Conservation (phyloP, 2,329 filamentous ascomycete species). For the Aschersonia sp. region DNA sequence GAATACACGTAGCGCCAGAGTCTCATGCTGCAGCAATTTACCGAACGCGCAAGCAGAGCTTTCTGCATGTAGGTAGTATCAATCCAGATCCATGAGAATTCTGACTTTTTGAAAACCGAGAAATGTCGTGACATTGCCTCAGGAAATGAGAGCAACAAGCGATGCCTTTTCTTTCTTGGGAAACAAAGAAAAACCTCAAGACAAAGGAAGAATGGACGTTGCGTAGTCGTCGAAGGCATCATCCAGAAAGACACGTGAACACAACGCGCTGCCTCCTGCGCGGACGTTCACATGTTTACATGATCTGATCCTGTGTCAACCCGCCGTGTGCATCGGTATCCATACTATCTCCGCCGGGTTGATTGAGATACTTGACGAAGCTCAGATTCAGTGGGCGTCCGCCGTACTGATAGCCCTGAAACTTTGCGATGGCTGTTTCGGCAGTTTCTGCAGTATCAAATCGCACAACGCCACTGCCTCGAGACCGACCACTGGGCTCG, state of each 20-base stretch:
- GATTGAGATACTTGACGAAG: conserved; percentile 84
- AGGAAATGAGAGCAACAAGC: too few species aligned
- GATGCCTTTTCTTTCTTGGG: too few species aligned
- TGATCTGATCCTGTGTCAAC: conserved; percentile 95
- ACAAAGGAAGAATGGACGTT: too few species aligned
- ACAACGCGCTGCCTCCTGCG: not conserved
- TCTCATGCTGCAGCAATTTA: too few species aligned
- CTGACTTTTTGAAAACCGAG: too few species aligned
- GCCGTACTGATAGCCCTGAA: conserved; percentile 95
- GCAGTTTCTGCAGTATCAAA: conserved; percentile 76
- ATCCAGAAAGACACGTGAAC: conserved; percentile 12
- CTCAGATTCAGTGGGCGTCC: conserved; percentile 84
- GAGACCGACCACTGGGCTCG: conserved; percentile 87
- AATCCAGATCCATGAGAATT: too few species aligned
- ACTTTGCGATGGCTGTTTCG: conserved; percentile 90
- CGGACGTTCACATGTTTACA: conserved; percentile 41
- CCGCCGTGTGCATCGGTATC: conserved; percentile 63
- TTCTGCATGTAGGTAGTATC: too few species aligned
- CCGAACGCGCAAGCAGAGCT: too few species aligned
- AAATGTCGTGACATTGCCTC: too few species aligned
- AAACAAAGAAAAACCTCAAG: too few species aligned
- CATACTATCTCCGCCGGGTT: conserved; percentile 57
- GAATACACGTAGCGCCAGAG: too few species aligned
- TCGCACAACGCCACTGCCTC: conserved; percentile 90
- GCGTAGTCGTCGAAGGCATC: too few species aligned